Percentiles rank a stretch among this genome's conserved stretches.
phyloP scores from a whole-genome alignment of 1,284 basidiomycete genomes.

The Trametes pubescens region DNA sequence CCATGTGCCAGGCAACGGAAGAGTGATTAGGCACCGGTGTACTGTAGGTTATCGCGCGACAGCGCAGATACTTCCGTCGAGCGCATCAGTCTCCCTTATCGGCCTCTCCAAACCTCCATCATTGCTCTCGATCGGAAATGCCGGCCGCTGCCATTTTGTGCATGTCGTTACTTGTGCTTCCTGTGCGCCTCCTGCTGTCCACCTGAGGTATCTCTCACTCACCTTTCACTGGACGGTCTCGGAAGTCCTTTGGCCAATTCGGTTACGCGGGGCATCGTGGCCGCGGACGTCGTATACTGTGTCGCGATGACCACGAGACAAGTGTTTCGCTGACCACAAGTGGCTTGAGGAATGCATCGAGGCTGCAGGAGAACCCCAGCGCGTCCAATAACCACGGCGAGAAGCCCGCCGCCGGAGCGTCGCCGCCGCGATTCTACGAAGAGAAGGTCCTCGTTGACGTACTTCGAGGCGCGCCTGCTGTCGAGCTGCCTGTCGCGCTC shows the following conservation, averaged over 20 bases:
- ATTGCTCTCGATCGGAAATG: not conserved
- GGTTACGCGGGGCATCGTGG: not conserved
- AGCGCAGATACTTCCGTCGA: constrained; percentile 1
- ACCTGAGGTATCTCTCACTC: not conserved
- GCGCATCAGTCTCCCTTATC: constrained; percentile 11
- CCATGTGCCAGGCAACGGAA: constrained; percentile 21
- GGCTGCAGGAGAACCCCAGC: not conserved
- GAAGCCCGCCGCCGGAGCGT: constrained; percentile 2
- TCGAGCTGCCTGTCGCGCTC: not conserved
- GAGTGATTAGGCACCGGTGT: not conserved
- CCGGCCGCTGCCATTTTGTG: not conserved
- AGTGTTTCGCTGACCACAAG: not conserved
- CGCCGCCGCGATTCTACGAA: constrained; percentile 5
- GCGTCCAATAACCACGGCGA: not conserved
- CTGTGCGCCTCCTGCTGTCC: constrained; percentile 13
- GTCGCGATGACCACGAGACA: not conserved
- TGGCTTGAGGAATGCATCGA: not conserved
- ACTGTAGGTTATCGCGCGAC: not conserved
- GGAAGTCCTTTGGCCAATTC: not conserved
- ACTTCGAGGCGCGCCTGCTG: constrained; percentile 3
- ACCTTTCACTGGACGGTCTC: constrained; percentile 12
- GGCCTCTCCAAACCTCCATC: not conserved
- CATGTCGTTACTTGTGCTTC: constrained; percentile 2
- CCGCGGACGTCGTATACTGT: constrained; percentile 6
- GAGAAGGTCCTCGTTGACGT: constrained; percentile 2